These are phyloP conservation scores for Plasmodium coatneyi DNA, from an alignment of 169 alveolate species.

Conservation along the genomic window DNA sequence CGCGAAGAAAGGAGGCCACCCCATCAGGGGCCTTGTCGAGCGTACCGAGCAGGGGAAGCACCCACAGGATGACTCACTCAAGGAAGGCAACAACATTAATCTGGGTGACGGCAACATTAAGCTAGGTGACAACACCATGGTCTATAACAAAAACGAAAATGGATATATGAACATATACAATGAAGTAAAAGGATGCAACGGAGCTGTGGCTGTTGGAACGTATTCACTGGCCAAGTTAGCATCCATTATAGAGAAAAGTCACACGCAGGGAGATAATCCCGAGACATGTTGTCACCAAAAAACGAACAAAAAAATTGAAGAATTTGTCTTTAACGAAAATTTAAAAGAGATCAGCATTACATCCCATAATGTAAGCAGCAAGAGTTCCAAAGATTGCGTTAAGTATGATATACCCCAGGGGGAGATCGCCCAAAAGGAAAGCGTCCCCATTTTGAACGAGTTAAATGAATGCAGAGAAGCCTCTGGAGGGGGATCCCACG, in stretches of 20 bases:
- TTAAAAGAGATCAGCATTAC: conserved; percentile 32
- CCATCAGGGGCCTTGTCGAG: neutral
- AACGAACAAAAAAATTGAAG: conserved; percentile 46
- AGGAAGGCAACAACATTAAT: neutral
- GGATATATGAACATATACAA: neutral
- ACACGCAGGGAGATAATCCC: neutral
- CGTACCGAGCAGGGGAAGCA: neutral
- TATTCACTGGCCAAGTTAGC: neutral
- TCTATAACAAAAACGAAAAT: neutral
- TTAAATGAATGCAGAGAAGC: neutral
- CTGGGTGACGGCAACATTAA: neutral
- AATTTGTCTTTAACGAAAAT: conserved; percentile 51
- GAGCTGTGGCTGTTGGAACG: neutral
- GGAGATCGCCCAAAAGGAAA: neutral
- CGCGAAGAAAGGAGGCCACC: neutral
- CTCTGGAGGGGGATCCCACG: neutral
- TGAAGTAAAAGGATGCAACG: neutral
- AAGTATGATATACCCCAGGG: neutral
- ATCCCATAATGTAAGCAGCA: conserved; percentile 18
- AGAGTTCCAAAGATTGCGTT: conserved; percentile 11
- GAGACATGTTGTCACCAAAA: neutral
- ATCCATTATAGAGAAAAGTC: neutral
- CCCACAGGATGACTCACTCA: neutral
- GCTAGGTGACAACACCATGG: neutral
- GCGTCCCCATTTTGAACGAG: neutral